Conservation (phyloP, 2,329 filamentous ascomycete species). For the Trichoderma cornu-damae region DNA sequence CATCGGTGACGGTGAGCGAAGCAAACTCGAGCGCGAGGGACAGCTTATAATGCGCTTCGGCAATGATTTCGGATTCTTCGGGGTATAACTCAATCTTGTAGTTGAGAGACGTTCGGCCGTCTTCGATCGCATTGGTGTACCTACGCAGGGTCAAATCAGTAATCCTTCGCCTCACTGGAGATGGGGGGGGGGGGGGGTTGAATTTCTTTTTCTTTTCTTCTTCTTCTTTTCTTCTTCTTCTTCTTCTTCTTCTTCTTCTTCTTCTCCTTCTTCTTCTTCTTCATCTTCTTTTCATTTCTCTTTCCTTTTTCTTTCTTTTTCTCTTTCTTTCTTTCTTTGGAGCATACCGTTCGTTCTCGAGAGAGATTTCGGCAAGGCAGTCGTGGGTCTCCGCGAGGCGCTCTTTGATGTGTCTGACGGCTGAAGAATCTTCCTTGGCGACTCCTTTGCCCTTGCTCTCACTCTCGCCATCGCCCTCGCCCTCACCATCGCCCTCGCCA, state of each 20-base stretch:
- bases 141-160: constrained; percentile 32
- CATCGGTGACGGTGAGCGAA: constrained; percentile 61
- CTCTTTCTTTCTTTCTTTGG: no score
- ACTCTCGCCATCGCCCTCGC: no score
- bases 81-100: constrained; percentile 76
- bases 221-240: no score
- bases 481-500: constrained; percentile 39
- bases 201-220: no score
- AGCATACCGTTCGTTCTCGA: constrained; percentile 79
- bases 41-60: constrained; percentile 94
- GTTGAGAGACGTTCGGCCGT: constrained; percentile 70
- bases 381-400: constrained; percentile 90
- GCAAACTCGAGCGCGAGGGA: constrained; percentile 93
- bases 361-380: constrained; percentile 89
- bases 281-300: no score
- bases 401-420: constrained; percentile 64
- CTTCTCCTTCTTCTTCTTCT: no score
- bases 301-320: no score
- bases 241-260: no score
- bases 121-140: constrained; percentile 80
- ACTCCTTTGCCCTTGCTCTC: constrained; percentile 42
- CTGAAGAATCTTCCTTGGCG: constrained; percentile 37
- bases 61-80: constrained; percentile 75
- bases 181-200: not conserved
- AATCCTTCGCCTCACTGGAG: not conserved